Evolutionary conservation across 441 rosid genomes (phyloP), one percentile per base, ranked within the genome.

Genomic region (Isatis lusitanica): DNA sequence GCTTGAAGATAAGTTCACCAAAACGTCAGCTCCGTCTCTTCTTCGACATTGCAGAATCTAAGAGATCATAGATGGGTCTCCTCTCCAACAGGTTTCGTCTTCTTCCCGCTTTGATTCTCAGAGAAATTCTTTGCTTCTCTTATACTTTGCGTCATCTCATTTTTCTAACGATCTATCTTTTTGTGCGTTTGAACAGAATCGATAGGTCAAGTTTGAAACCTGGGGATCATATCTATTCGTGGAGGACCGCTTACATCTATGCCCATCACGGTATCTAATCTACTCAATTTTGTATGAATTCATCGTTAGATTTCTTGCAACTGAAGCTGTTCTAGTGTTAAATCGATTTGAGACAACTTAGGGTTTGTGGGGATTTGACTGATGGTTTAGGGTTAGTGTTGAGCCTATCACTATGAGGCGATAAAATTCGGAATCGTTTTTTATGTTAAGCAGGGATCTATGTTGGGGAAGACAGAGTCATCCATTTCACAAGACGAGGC

Each of bases 401-500:
- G 63, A 57, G 7, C 28, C 31, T 57, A 26, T 52, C 57, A 52
- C 35, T 24, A 21, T 48, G 12, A 17, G 28, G 28, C 28, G 28
- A 26, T 26, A 3, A 26, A 2, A 26, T 26, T 26, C 28, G 28
- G 2, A 26, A 26, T 26, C 28, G 12, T 47, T 16, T 16, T 26
- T 15, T 70, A n/a, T 16, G 5, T 36, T 59, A 39, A 17, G 2
- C 59, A 94, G 98, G 98, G 48, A 84, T 94, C 79, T 92, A 88
- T 68, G 82, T 90, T 74, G 97, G 97, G 53, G 85, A 92, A 63
- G 86, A 89, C 35, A 85, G 76, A 60, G 97, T 94, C 33, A 57
- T 90, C 75, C 98, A 92, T 83, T 94, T 94, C 71, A 94, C 98
- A 0, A 83, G 97, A 74, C 83, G 81, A 5, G 97, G 98, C 64